These are phyloP conservation scores for Leucaena leucocephala DNA, from an alignment of 306 rosid species.

Conservation along the genomic window DNA sequence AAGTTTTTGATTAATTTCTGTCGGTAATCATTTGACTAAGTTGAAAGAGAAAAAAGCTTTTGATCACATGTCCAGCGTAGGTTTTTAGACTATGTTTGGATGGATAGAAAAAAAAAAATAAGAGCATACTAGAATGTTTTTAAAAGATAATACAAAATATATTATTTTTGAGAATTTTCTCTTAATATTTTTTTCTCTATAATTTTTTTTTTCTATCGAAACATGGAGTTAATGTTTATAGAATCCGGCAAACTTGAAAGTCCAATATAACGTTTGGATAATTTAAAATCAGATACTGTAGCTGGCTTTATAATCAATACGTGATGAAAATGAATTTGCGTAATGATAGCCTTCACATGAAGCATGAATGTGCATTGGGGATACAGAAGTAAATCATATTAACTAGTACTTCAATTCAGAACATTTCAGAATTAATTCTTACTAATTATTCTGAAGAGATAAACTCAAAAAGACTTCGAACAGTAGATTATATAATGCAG, in stretches of 20 bases:
- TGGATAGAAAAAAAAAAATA: too few relatives aligned
- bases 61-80: too few relatives aligned
- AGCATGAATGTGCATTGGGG: neutral
- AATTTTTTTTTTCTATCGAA: too few relatives aligned
- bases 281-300: neutral
- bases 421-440: conserved; percentile 5
- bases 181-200: too few relatives aligned
- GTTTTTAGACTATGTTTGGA: too few relatives aligned
- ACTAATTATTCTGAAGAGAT: conserved; percentile 43
- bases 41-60: too few relatives aligned
- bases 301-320: neutral
- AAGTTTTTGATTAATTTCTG: neutral
- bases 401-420: conserved; percentile 6
- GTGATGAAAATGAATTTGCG: neutral
- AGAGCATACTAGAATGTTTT: too few relatives aligned
- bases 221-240: neutral
- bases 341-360: neutral
- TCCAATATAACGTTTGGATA: neutral
- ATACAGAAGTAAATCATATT: neutral
- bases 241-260: neutral
- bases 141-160: too few relatives aligned
- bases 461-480: conserved; percentile 8
- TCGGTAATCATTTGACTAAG: neutral
- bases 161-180: too few relatives aligned
- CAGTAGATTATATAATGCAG: conserved; percentile 19